A percentile compares a stretch with the other conserved stretches of the same genome.
Conservation (phyloP, 108 stramenopile species). For the Nitzschia sp. region DNA sequence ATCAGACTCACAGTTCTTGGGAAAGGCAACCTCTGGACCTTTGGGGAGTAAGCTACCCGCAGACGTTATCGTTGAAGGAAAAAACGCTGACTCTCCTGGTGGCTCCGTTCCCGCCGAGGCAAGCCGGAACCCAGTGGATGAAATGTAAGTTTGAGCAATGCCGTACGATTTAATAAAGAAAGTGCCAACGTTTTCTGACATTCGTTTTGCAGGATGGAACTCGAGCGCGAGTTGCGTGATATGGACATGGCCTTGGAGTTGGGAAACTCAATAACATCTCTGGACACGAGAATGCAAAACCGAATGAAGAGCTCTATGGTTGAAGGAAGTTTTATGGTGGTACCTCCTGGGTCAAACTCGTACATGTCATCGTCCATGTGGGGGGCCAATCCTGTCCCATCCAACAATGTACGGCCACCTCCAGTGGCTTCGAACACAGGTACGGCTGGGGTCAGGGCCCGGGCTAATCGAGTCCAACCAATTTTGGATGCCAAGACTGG, state of each 20-base stretch:
- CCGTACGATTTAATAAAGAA: too few species aligned
- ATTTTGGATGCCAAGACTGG: constrained; percentile 42
- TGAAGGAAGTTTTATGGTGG: constrained; percentile 83
- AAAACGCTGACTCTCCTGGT: too few species aligned
- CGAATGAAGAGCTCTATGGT: constrained; percentile 42
- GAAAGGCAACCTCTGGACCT: constrained; percentile 27
- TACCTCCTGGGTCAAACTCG: constrained; percentile 66
- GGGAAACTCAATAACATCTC: constrained; percentile 71
- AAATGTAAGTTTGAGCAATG: constrained; percentile 13
- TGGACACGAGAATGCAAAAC: constrained; percentile 51
- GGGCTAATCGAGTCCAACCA: constrained; percentile 78
- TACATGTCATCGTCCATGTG: constrained; percentile 72
- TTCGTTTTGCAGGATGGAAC: constrained; percentile 70
- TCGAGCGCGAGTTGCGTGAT: constrained; percentile 74
- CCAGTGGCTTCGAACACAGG: constrained; percentile 10
- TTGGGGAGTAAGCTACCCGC: too few species aligned
- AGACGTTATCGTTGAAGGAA: too few species aligned
- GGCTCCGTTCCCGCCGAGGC: background rate
- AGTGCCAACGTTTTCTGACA: constrained; percentile 2
- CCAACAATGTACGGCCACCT: constrained; percentile 28
- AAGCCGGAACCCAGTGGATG: constrained; percentile 30
- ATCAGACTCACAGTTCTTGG: constrained; percentile 79
- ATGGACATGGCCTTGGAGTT: constrained; percentile 84
- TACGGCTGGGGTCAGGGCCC: constrained; percentile 52
- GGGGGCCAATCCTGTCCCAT: constrained; percentile 27